These are phyloP conservation scores for Drosera capensis DNA, from an alignment of 148 eudicot genomes.

Conservation along the genomic window DNA sequence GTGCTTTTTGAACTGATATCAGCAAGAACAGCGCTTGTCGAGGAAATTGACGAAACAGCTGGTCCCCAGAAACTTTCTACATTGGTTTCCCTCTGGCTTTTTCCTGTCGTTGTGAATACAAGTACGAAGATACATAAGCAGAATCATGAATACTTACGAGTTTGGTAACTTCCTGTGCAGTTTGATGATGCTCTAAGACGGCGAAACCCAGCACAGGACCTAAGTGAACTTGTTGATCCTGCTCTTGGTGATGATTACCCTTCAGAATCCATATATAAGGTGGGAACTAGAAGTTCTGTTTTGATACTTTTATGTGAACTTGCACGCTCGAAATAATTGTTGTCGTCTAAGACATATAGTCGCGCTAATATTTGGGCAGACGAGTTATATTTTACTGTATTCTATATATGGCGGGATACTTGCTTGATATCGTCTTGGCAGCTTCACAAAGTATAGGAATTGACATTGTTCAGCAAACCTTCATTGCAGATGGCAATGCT, in stretches of 20 bases:
- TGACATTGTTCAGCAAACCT: neutral
- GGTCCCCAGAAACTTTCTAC: constrained; percentile 47
- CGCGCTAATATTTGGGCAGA: neutral
- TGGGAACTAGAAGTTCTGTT: constrained; percentile 3
- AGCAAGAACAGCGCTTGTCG: constrained; percentile 57
- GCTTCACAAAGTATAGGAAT: neutral
- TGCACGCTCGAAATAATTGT: neutral
- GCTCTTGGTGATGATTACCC: constrained; percentile 57
- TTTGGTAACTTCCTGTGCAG: constrained; percentile 18
- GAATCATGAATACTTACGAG: too few species aligned
- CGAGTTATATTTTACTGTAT: too few species aligned
- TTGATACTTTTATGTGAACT: neutral
- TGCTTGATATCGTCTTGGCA: neutral
- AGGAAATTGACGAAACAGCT: constrained; percentile 15
- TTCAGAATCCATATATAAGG: constrained; percentile 35
- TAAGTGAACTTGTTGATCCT: constrained; percentile 54
- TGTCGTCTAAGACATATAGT: neutral
- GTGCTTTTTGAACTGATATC: constrained; percentile 71
- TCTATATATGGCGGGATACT: too few species aligned
- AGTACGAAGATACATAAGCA: too few species aligned
- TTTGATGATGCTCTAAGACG: constrained; percentile 38
- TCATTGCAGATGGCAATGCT: constrained; percentile 41
- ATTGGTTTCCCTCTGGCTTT: constrained; percentile 22
- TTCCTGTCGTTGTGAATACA: neutral
- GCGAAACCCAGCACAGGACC: constrained; percentile 34